A percentile compares a stretch with the other conserved stretches of the same genome.
These are phyloP conservation scores for Larix kaempferi DNA, from an alignment of 75 land plant species.

Conservation along the genomic window DNA sequence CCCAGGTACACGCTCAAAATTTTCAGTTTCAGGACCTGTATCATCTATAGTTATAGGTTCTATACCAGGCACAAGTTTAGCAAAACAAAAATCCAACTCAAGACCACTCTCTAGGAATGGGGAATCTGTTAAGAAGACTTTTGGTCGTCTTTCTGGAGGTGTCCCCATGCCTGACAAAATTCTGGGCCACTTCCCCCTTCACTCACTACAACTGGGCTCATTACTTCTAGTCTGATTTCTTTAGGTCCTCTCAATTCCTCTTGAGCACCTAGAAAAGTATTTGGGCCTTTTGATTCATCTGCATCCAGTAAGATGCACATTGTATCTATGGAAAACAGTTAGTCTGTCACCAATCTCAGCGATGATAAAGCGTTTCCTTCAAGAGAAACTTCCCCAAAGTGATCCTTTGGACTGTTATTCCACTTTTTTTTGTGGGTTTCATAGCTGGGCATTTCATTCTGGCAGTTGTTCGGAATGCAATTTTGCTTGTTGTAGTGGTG, in stretches of 20 bases:
- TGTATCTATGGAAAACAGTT: constrained; percentile 7
- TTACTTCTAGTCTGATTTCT: too few species aligned
- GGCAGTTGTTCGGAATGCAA: too few species aligned
- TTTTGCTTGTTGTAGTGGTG: too few species aligned
- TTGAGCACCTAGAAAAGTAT: constrained; percentile 32
- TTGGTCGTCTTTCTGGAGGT: too few species aligned
- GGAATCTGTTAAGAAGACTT: too few species aligned
- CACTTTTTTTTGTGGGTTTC: too few species aligned
- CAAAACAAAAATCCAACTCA: too few species aligned
- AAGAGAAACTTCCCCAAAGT: too few species aligned
- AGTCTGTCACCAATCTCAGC: constrained; percentile 28
- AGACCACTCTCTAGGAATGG: too few species aligned
- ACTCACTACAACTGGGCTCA: constrained; percentile 43
- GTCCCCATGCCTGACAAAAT: constrained; percentile 15
- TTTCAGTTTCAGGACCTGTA: constrained; percentile 33
- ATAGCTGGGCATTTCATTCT: too few species aligned
- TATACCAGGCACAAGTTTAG: constrained; percentile 18
- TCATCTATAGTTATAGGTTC: constrained; percentile 12
- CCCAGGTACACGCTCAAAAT: constrained; percentile 14
- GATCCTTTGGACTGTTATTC: too few species aligned
- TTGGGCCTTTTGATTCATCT: constrained; percentile 23
- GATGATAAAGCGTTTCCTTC: constrained; percentile 14
- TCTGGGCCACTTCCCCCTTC: constrained; percentile 38
- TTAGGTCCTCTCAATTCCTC: constrained; percentile 24
- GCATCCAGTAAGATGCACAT: constrained; percentile 12